Conservation (phyloP, 2,329 filamentous ascomycete species). For the Nemania bipapillata region DNA sequence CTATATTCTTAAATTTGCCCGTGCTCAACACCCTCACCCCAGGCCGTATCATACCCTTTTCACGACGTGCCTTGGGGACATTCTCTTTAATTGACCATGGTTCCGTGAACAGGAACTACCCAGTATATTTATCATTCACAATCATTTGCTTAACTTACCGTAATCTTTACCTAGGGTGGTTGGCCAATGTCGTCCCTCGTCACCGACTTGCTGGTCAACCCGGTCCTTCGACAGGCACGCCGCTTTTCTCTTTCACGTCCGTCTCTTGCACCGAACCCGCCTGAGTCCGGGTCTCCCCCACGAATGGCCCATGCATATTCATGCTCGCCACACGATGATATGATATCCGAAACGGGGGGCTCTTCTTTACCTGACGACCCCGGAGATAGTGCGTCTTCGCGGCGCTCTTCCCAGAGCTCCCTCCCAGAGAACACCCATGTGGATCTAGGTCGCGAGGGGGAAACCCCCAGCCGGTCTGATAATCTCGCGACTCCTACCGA, state of each 20-base stretch:
- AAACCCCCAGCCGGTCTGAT: constrained; percentile 19
- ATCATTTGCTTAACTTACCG: constrained; percentile 2
- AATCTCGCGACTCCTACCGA: constrained; percentile 20
- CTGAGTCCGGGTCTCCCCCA: constrained; percentile 52
- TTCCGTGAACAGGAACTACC: constrained; percentile 39
- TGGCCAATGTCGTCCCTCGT: constrained; percentile 69
- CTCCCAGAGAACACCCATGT: constrained; percentile 37
- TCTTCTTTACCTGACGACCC: constrained; percentile 44
- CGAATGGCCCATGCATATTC: constrained; percentile 44
- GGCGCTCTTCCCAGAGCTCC: constrained; percentile 47
- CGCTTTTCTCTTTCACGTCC: constrained; percentile 67
- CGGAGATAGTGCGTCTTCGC: constrained; percentile 44
- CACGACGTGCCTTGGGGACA: constrained; percentile 20
- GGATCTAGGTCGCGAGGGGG: constrained; percentile 25
- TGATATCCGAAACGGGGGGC: constrained; percentile 44
- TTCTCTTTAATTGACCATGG: constrained; percentile 28
- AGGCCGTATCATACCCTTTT: constrained; percentile 5
- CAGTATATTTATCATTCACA: constrained; percentile 32
- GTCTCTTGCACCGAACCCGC: constrained; percentile 50
- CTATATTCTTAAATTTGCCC: constrained; percentile 6
- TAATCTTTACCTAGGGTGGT: background rate
- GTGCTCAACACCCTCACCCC: constrained; percentile 12
- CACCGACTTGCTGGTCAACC: constrained; percentile 73
- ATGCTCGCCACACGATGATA: constrained; percentile 45
- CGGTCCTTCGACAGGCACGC: constrained; percentile 72